These are phyloP conservation scores for Gossypium schwendimanii DNA, from an alignment of 441 rosid genomes.

Conservation along the genomic window DNA sequence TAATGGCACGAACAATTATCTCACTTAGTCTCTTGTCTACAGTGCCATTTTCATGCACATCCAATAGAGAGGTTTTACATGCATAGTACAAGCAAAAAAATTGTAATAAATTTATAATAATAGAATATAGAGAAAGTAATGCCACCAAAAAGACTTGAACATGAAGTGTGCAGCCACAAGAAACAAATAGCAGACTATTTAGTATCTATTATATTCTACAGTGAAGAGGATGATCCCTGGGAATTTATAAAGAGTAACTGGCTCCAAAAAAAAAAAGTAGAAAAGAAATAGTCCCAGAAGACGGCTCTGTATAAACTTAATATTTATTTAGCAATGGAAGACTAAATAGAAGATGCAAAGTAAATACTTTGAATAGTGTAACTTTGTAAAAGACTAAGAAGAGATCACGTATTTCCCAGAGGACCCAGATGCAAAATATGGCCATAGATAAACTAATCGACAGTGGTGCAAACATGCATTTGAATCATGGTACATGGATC, in stretches of 20 bases:
- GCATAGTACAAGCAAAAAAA: background rate
- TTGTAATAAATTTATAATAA: background rate
- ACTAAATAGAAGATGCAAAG: background rate
- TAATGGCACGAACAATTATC: background rate
- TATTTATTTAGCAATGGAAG: background rate
- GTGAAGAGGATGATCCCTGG: background rate
- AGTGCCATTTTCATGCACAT: background rate
- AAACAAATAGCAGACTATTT: conserved; percentile 5
- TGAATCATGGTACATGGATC: background rate
- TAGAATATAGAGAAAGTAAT: background rate
- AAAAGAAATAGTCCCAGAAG: conserved; percentile 1
- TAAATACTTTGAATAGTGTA: background rate
- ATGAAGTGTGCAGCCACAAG: background rate
- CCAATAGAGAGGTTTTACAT: background rate
- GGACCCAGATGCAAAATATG: background rate
- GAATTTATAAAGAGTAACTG: background rate
- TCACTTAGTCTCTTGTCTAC: background rate
- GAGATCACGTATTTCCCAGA: background rate
- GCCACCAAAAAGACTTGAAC: background rate
- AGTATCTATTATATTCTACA: background rate
- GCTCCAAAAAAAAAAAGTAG: background rate
- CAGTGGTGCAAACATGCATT: conserved; percentile 6
- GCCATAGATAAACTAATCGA: background rate
- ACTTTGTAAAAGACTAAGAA: background rate
- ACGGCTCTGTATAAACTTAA: background rate